A percentile compares a stretch with the other conserved stretches of the same genome.
Conservation (phyloP, 2,329 filamentous ascomycete genomes). For the Ceratocystis cubensis region DNA sequence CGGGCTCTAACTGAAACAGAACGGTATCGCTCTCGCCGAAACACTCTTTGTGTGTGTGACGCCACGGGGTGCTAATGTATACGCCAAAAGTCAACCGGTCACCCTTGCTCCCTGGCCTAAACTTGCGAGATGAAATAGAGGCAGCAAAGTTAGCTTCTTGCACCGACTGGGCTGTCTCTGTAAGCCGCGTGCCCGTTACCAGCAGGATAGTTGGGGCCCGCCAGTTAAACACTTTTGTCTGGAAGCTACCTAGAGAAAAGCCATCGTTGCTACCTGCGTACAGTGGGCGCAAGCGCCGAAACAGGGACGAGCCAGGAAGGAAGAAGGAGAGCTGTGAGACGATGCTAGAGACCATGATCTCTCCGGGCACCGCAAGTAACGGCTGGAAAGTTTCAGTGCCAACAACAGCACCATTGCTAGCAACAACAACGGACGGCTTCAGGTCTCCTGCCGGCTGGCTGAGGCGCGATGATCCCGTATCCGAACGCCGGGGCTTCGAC, state of each 20-base stretch:
- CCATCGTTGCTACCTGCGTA: slow-evolving; percentile 60
- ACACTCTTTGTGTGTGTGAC: slow-evolving; percentile 52
- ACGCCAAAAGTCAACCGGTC: slow-evolving; percentile 52
- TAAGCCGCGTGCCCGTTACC: slow-evolving; percentile 51
- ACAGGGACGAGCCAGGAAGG: slow-evolving; percentile 50
- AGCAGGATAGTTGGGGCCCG: slow-evolving; percentile 60
- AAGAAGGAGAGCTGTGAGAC: slow-evolving; percentile 64
- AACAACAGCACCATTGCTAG: background rate
- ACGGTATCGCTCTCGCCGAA: slow-evolving; percentile 52
- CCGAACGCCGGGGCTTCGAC: slow-evolving; percentile 32
- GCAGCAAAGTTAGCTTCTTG: slow-evolving; percentile 46
- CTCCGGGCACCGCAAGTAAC: slow-evolving; percentile 39
- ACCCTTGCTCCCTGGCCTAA: slow-evolving; percentile 39
- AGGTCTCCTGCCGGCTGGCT: background rate
- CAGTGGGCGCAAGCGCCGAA: slow-evolving; percentile 51
- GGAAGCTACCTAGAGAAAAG: slow-evolving; percentile 66
- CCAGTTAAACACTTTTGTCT: slow-evolving; percentile 66
- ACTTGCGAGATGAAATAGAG: slow-evolving; percentile 50
- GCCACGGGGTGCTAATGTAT: slow-evolving; percentile 57
- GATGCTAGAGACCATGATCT: slow-evolving; percentile 52
- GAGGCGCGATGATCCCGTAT: slow-evolving; percentile 5
- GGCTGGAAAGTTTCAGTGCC: slow-evolving; percentile 32
- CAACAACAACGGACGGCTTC: slow-evolving; percentile 2
- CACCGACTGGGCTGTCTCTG: slow-evolving; percentile 36
- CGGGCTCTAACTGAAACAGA: slow-evolving; percentile 59